These are phyloP conservation scores for Ganoderma sp. DNA, from an alignment of 1,284 basidiomycete species.

Conservation along the genomic window DNA sequence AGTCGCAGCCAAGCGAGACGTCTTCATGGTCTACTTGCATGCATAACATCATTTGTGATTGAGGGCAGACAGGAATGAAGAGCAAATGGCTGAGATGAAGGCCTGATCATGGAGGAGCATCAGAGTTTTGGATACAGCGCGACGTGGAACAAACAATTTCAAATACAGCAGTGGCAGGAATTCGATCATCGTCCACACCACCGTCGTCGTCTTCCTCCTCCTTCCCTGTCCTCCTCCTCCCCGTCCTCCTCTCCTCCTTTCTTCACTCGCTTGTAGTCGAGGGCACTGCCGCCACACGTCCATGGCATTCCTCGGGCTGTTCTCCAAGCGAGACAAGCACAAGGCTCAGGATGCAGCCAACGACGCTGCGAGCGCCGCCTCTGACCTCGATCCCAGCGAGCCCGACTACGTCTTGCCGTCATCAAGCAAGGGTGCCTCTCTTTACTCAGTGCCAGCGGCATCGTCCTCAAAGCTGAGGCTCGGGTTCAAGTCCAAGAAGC, in stretches of 20 bases:
- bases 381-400: conserved; percentile 37
- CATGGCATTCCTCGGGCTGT: conserved; percentile 43
- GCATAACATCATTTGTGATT: background rate
- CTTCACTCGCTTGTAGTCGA: conserved; percentile 8
- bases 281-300: conserved; percentile 19
- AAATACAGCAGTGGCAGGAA: conserved; percentile 27
- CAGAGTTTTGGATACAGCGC: background rate
- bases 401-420: conserved; percentile 40
- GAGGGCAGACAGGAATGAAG: background rate
- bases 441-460: conserved; percentile 37
- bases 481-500: conserved; percentile 42
- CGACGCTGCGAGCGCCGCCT: conserved; percentile 27
- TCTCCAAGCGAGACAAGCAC: conserved; percentile 43
- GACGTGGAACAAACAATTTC: conserved; percentile 25
- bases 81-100: background rate
- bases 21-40: background rate
- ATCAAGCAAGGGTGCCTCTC: conserved; percentile 29
- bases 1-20: too few relatives aligned
- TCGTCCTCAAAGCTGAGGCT: conserved; percentile 46
- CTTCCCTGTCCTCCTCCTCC: conserved; percentile 17
- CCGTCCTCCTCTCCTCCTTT: background rate
- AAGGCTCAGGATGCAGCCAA: conserved; percentile 31
- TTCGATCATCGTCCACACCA: conserved; percentile 23
- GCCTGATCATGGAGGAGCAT: background rate
- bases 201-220: background rate